phyloP scores from a whole-genome alignment of 768 basidiomycete species.

The Suillus decipiens region DNA sequence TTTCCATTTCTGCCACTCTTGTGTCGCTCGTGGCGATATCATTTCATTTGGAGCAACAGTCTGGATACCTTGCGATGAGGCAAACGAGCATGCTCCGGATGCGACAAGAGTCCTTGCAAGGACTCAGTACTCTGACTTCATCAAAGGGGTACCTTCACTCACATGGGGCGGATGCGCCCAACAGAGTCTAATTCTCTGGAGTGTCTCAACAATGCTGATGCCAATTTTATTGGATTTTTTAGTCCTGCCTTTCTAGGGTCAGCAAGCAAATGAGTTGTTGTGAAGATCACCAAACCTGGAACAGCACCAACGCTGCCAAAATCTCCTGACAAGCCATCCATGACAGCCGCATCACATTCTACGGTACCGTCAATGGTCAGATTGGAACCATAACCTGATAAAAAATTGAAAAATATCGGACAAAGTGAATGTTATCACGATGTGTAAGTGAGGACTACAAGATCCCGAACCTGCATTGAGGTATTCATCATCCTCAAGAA shows the following conservation, averaged over 20 bases:
- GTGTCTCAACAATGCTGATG: slow-evolving; percentile 57
- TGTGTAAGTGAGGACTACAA: slow-evolving; percentile 1
- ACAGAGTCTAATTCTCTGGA: slow-evolving; percentile 48
- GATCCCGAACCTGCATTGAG: slow-evolving; percentile 65
- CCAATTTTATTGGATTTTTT: slow-evolving; percentile 68
- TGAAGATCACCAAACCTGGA: slow-evolving; percentile 45
- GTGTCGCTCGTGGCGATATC: slow-evolving; percentile 47
- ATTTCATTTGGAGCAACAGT: slow-evolving; percentile 47
- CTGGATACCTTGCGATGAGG: slow-evolving; percentile 31
- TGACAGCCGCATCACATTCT: slow-evolving; percentile 82
- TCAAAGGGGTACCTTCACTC: slow-evolving; percentile 22
- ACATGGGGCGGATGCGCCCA: slow-evolving; percentile 74
- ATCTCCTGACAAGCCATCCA: slow-evolving; percentile 47
- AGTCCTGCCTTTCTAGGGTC: slow-evolving; percentile 45
- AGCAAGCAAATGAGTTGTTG: neutral
- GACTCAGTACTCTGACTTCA: slow-evolving; percentile 5
- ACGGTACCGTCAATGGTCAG: slow-evolving; percentile 72
- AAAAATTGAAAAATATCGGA: neutral
- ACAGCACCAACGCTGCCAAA: slow-evolving; percentile 80
- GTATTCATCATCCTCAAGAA: slow-evolving; percentile 64
- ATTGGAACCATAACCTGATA: slow-evolving; percentile 73
- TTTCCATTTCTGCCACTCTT: slow-evolving; percentile 67
- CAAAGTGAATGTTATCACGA: neutral
- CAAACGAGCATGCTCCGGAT: slow-evolving; percentile 62
- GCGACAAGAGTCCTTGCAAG: slow-evolving; percentile 56